Percentiles rank a stretch among this genome's conserved stretches.
phyloP scores from a whole-genome alignment of 805 yeast genomes.

The Nakazawaea sp. region DNA sequence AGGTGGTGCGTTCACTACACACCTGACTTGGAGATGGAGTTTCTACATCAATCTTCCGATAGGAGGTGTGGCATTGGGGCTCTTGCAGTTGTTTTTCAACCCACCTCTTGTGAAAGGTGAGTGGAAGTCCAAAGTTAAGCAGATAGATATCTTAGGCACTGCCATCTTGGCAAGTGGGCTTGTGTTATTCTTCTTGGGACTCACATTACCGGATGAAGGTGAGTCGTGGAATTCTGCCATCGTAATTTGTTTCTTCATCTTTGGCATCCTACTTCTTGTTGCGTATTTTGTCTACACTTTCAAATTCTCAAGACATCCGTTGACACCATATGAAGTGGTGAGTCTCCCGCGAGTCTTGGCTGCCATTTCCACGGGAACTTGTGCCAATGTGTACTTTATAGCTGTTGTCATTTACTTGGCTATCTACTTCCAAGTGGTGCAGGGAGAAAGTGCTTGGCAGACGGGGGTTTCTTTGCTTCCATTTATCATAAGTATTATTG shows the following conservation, averaged over 20 bases:
- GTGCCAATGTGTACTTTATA: constrained; percentile 34
- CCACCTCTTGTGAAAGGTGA: constrained; percentile 38
- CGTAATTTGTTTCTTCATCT: constrained; percentile 38
- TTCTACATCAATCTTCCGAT: constrained; percentile 65
- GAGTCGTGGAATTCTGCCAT: constrained; percentile 51
- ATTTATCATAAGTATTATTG: constrained; percentile 29
- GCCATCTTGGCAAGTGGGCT: constrained; percentile 33
- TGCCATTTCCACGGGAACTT: constrained; percentile 29
- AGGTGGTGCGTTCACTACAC: constrained; percentile 58
- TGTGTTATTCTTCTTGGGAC: constrained; percentile 38
- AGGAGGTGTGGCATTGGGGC: constrained; percentile 42
- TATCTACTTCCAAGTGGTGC: constrained; percentile 44
- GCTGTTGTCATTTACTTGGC: constrained; percentile 27
- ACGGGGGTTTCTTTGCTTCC: constrained; percentile 43
- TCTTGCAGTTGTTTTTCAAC: constrained; percentile 33
- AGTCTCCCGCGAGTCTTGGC: constrained; percentile 27
- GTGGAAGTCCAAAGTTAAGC: constrained; percentile 27
- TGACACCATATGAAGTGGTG: constrained; percentile 36
- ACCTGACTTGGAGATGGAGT: constrained; percentile 71
- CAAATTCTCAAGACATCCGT: constrained; percentile 34
- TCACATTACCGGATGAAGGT: constrained; percentile 48
- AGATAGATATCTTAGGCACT: constrained; percentile 45
- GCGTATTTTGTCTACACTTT: constrained; percentile 35
- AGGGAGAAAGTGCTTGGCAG: constrained; percentile 30
- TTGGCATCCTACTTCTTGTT: constrained; percentile 34